Evolutionary conservation across 2,329 filamentous ascomycete genomes (phyloP), one percentile per base, ranked within the genome.

Genomic region (Cytospora paraplurivora): DNA sequence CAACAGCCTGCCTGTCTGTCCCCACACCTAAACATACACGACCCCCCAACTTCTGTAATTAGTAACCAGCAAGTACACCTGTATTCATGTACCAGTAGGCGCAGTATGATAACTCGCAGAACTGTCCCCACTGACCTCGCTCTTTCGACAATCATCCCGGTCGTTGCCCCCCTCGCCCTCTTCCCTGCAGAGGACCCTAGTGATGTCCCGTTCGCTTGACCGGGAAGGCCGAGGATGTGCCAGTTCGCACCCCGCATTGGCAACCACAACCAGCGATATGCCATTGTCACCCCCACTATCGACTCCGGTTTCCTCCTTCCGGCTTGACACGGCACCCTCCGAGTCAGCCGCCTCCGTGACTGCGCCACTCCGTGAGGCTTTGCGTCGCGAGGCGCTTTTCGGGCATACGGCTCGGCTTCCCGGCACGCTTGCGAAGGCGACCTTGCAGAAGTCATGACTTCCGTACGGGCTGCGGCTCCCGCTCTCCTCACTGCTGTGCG

Each of bases 51-150:
- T 47, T 21, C 10, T 1, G n/a, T 47, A 1, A 21, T 47, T 7
- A 21, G 12, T 19, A 21, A 33, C 38, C 3, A n/a, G n/a, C 55
- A 37, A 61, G 35, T 0, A 53, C 2, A 13, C 32, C 13, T 19
- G 49, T 17, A n/a, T 7, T 17, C 13, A 55, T 17, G 32, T 7
- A 21, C 13, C 33, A 1, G 38, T 3, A 50, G 51, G 59, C 4
- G 63, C 63, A 55, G 63, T 65, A 13, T 65, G 44, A 44, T 62
- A 65, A 50, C 63, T 65, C n/a, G 51, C 35, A 52, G 55, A 56
- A 27, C 63, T 65, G 8, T 17, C 51, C 15, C 38, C 50, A 52
- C 63, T 62, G 32, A 35, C 35, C 34, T n/a, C 3, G 13, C 51
- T 51, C 10, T n/a, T 53, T 38, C 44, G 50, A 15, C 17, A 11